Evolutionary conservation across 2,329 filamentous ascomycete species (phyloP).

Genomic region (Diaporthe sp.): DNA sequence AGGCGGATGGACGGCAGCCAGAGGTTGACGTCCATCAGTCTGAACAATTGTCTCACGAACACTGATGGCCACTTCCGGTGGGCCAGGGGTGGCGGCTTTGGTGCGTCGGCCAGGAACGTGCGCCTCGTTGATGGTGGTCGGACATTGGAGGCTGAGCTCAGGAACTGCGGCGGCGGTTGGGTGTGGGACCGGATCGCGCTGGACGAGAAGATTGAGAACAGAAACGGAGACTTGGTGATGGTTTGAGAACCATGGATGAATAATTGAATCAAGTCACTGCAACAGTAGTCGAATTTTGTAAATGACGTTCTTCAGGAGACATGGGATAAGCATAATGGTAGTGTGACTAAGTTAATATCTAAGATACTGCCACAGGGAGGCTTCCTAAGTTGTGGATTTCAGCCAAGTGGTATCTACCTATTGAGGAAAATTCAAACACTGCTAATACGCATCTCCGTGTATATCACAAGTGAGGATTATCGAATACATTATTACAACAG

Average conservation of each 20-base stretch:
- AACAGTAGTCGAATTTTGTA: not conserved
- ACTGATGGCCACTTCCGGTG: conserved; percentile 36
- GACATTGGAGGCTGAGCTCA: conserved; percentile 38
- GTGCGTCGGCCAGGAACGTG: conserved; percentile 34
- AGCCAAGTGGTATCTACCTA: too few species aligned
- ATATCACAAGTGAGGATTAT: not conserved
- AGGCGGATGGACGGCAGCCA: conserved; percentile 30
- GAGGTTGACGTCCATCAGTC: conserved; percentile 36
- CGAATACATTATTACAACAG: too few species aligned
- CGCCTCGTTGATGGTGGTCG: conserved; percentile 33
- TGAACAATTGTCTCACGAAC: conserved; percentile 37
- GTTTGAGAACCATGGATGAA: conserved; percentile 26
- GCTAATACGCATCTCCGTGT: not conserved
- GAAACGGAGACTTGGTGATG: conserved; percentile 56
- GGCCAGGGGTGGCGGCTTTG: conserved; percentile 35
- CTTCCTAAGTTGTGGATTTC: too few species aligned
- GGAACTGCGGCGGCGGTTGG: conserved; percentile 36
- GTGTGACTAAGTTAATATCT: too few species aligned
- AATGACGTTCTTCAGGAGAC: too few species aligned
- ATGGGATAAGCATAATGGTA: not conserved
- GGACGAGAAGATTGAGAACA: conserved; percentile 40
- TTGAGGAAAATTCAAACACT: too few species aligned
- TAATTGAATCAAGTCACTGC: too few species aligned
- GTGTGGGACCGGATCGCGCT: conserved; percentile 36
- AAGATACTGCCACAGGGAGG: too few species aligned